Conservation (phyloP, 768 basidiomycete species). For the Boletus tomentosulus region DNA sequence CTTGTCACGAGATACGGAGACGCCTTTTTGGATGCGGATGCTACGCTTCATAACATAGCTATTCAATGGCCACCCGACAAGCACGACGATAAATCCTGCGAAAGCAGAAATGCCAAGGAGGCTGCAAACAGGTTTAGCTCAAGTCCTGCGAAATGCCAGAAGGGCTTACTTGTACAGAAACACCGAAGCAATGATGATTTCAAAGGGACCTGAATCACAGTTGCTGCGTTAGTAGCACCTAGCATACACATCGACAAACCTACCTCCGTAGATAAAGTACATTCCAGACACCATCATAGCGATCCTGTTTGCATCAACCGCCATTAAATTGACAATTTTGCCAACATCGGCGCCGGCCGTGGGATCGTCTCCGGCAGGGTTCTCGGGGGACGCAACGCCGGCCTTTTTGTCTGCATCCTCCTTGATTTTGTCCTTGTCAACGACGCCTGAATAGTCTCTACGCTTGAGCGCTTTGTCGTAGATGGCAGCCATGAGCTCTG, state of each 20-base stretch:
- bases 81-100: conserved; percentile 40
- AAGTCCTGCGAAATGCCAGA: background rate
- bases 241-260: background rate
- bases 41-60: conserved; percentile 36
- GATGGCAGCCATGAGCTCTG: conserved; percentile 79
- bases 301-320: conserved; percentile 66
- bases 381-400: conserved; percentile 20
- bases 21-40: conserved; percentile 34
- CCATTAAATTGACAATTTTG: conserved; percentile 89
- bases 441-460: conserved; percentile 77
- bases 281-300: conserved; percentile 49
- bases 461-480: conserved; percentile 87
- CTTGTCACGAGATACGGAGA: conserved; percentile 35
- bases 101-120: conserved; percentile 47
- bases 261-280: conserved; percentile 69
- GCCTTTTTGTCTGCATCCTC: conserved; percentile 22
- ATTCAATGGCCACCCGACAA: conserved; percentile 40
- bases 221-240: background rate
- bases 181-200: conserved; percentile 63
- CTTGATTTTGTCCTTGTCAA: conserved; percentile 45
- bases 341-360: conserved; percentile 82
- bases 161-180: conserved; percentile 70
- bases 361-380: conserved; percentile 40
- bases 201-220: conserved; percentile 55
- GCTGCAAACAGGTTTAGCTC: conserved; percentile 49